Base-by-base conservation (phyloP, 2,329 filamentous ascomycete genomes). In the Phyllosticta capitalensis region DNA sequence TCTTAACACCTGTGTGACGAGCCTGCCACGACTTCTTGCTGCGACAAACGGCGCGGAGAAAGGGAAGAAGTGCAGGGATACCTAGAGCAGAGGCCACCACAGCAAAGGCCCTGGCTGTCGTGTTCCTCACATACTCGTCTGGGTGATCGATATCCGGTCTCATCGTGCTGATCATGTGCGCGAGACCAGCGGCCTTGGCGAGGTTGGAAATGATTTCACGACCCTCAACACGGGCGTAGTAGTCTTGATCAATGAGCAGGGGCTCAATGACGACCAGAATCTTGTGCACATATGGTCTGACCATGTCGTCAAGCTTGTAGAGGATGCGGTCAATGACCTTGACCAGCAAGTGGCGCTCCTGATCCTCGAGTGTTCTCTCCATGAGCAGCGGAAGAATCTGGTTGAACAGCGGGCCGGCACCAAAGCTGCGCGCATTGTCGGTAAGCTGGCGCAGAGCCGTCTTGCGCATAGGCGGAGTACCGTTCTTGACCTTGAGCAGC, bases 1-100 rank as follows among this genome's bases (percentile, higher is more conserved):
- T 99, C 79, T 99, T 99, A 65, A 99, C 94, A 77, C 94, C 94
- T 2, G 94, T 99, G 72, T 99, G 94, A 63, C 94, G 83, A 57
- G 94, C 94, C 72, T 97, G 92, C 94, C 94, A 99, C 60, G 94
- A 97, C 76, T 99, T 99, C 76, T 97, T 97, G 77, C 91, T 96
- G 72, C 91, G 87, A 72, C 94, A 99, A 19, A 99, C 94, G 62
- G 95, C 94, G 68, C 92, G 85, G 50, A 99, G 79, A 80, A 99
- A 99, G 1, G 94, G 94, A 24, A 99, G 83, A 53, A 99, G 83
- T 9, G 94, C 92, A 2, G 94, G 94, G 59, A 99, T 99, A 54
- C 94, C 94, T 6, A 99, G 84, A 19, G 94, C 94, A 20, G 92
- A 96, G 2, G 94, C 94, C 45, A 99, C 94, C 6, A 99, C 94